A percentile compares a stretch with the other conserved stretches of the same genome.
These are phyloP conservation scores for Pythium oligandrum DNA, from an alignment of 352 stramenopile genomes.

Conservation along the genomic window DNA sequence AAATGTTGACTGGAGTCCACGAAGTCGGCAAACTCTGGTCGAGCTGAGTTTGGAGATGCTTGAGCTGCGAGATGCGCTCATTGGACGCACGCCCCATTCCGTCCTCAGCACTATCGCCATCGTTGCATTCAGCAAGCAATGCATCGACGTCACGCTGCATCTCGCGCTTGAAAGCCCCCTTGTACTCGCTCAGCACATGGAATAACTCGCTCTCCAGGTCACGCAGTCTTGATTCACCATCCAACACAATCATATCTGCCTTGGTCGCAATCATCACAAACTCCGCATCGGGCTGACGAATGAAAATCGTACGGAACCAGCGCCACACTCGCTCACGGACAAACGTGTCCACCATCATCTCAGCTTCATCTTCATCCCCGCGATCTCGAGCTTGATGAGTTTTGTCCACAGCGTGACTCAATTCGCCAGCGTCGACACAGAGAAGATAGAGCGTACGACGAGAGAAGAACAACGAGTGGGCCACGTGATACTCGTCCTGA, in stretches of 20 bases:
- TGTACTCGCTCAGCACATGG: no score
- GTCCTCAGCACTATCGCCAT: no score
- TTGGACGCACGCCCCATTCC: no score
- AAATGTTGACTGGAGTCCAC: no score
- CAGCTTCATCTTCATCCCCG: neutral
- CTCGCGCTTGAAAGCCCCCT: no score
- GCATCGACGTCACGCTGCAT: no score
- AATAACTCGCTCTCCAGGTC: no score
- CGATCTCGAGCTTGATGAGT: neutral
- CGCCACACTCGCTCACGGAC: neutral
- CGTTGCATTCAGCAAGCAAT: no score
- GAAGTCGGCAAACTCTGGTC: no score
- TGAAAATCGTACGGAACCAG: constrained; percentile 8
- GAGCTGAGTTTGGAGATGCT: no score
- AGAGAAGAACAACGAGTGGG: constrained; percentile 15
- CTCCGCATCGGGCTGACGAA: constrained; percentile 10
- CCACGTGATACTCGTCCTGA: constrained; percentile 8
- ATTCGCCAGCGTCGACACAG: constrained; percentile 6
- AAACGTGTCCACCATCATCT: constrained; percentile 4
- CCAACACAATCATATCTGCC: neutral
- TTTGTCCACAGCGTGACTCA: neutral
- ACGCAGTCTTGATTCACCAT: no score
- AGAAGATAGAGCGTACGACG: constrained; percentile 9
- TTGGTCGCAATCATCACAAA: constrained; percentile 14
- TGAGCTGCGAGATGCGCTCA: no score